Evolutionary conservation across 495 filamentous ascomycete species (phyloP).

Genomic region (Rostrohypoxylon terebratum): DNA sequence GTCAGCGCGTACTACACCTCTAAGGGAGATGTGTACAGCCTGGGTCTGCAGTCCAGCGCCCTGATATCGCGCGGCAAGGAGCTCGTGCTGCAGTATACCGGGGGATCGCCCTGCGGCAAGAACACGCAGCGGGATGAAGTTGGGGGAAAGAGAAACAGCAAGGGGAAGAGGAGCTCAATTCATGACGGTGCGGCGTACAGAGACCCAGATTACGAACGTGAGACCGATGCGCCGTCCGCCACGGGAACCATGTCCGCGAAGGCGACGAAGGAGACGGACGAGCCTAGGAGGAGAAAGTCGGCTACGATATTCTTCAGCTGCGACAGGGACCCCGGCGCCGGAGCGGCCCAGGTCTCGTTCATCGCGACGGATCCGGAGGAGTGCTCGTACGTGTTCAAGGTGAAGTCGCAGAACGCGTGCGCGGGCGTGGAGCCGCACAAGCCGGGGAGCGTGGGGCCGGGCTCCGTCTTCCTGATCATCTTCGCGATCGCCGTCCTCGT

Average conservation of each 20-base stretch:
- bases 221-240: conserved; percentile 50
- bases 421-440: conserved; percentile 69
- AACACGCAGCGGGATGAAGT: conserved; percentile 43
- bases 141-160: background rate
- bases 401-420: conserved; percentile 88
- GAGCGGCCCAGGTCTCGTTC: conserved; percentile 76
- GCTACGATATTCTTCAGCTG: conserved; percentile 94
- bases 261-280: conserved; percentile 53
- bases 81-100: conserved; percentile 89
- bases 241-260: conserved; percentile 38
- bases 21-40: conserved; percentile 79
- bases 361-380: conserved; percentile 84
- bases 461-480: conserved; percentile 93
- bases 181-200: conserved; percentile 54
- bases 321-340: conserved; percentile 74
- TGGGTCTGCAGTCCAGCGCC: conserved; percentile 81
- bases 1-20: conserved; percentile 90
- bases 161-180: conserved; percentile 44
- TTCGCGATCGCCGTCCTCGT: conserved; percentile 84
- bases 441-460: conserved; percentile 79
- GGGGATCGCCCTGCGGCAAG: conserved; percentile 82
- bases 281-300: conserved; percentile 74
- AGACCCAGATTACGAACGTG: conserved; percentile 54
- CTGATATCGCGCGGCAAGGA: conserved; percentile 88
- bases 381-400: conserved; percentile 97